These are phyloP conservation scores for Pyrenochaeta sp. DNA, from an alignment of 2,329 filamentous ascomycete genomes.

Conservation along the genomic window DNA sequence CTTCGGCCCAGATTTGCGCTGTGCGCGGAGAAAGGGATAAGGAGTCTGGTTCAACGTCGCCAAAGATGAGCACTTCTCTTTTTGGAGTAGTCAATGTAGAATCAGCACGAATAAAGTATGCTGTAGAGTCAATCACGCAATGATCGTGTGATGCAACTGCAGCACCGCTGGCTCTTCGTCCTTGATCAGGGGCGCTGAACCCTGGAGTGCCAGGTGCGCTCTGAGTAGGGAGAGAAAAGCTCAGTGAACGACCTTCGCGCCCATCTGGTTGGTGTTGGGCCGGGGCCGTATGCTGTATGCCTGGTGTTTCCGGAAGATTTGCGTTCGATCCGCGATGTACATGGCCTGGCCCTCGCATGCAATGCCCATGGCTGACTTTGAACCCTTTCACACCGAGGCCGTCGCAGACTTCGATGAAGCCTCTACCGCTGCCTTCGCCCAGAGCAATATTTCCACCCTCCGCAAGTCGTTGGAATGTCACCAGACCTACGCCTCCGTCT, in stretches of 20 bases:
- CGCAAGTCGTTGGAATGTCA: conserved; percentile 87
- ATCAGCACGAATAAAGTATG: conserved; percentile 88
- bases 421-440: conserved; percentile 79
- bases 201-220: conserved; percentile 49
- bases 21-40: conserved; percentile 85
- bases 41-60: conserved; percentile 92
- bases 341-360: conserved; percentile 69
- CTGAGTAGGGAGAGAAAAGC: conserved; percentile 45
- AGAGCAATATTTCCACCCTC: conserved; percentile 88
- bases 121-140: conserved; percentile 87
- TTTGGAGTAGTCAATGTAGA: conserved; percentile 44
- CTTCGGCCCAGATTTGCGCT: conserved; percentile 83
- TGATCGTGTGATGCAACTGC: conserved; percentile 38
- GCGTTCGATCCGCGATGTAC: conserved; percentile 56
- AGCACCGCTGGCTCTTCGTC: conserved; percentile 24
- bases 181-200: conserved; percentile 29
- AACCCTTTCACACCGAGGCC: conserved; percentile 89
- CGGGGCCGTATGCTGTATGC: conserved; percentile 29
- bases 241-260: conserved; percentile 42
- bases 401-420: conserved; percentile 88
- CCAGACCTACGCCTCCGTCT: conserved; percentile 89
- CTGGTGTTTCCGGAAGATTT: conserved; percentile 49
- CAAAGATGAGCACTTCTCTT: conserved; percentile 86
- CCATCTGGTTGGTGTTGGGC: conserved; percentile 26
- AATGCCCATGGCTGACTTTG: conserved; percentile 88